Percentiles rank a stretch among this genome's conserved stretches.
Evolutionary conservation across 2,329 filamentous ascomycete genomes (phyloP).

Genomic region (Colletotrichum abscissum): DNA sequence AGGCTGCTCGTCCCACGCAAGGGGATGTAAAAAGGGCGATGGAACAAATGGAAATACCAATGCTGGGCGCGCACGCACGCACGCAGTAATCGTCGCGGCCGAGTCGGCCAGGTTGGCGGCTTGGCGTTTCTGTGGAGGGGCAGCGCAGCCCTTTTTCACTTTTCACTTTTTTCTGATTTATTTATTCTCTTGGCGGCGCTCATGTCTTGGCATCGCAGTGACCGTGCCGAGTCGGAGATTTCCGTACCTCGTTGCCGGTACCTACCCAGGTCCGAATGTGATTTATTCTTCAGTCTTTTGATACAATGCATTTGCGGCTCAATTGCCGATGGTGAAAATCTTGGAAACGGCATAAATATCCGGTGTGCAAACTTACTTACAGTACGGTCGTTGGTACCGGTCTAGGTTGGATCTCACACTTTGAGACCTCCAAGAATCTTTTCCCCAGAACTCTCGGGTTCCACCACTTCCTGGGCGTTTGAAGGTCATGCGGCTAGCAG

Average conservation of each 20-base stretch:
- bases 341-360: neutral
- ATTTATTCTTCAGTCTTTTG: neutral
- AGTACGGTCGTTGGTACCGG: neutral
- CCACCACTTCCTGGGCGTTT: neutral
- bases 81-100: constrained; percentile 8
- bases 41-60: neutral
- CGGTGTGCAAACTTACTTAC: neutral
- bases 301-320: neutral
- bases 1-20: constrained; percentile 3
- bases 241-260: constrained; percentile 9
- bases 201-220: neutral
- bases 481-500: neutral
- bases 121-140: constrained; percentile 18
- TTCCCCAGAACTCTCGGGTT: neutral
- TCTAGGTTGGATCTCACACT: neutral
- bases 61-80: neutral
- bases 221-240: constrained; percentile 12
- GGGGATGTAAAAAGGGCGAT: neutral
- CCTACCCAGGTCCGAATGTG: neutral
- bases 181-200: neutral
- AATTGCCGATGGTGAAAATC: too few relatives aligned
- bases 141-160: neutral
- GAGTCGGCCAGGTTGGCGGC: neutral
- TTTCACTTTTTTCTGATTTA: neutral
- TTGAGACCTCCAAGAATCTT: neutral